phyloP scores from a whole-genome alignment of 768 basidiomycete genomes.

The Kwoniella dejecticola region DNA sequence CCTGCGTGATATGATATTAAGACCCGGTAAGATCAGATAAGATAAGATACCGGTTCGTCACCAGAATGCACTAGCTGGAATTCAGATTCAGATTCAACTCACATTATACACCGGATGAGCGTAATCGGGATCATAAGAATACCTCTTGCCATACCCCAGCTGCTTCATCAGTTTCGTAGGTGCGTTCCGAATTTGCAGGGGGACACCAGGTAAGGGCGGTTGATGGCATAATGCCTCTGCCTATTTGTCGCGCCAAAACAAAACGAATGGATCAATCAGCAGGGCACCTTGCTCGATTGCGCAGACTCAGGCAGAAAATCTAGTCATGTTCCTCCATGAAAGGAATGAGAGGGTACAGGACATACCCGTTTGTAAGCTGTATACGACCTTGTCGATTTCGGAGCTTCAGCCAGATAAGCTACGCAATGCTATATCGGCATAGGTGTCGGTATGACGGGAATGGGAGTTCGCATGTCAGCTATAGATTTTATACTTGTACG shows the following conservation, averaged over 20 bases:
- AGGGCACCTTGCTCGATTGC: not conserved
- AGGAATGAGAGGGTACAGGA: not conserved
- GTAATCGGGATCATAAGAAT: constrained; percentile 67
- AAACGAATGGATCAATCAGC: too few species aligned
- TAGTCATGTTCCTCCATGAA: too few species aligned
- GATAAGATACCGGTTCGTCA: too few species aligned
- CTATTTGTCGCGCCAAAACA: constrained; percentile 11
- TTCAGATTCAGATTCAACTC: constrained; percentile 17
- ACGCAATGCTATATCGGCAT: constrained; percentile 67
- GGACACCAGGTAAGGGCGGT: constrained; percentile 64
- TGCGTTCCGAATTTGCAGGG: constrained; percentile 73
- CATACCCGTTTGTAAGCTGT: constrained; percentile 67
- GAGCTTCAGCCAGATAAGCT: constrained; percentile 76
- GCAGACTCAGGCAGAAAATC: not conserved
- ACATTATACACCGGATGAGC: constrained; percentile 66
- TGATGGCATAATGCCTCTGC: constrained; percentile 67
- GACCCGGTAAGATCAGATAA: too few species aligned
- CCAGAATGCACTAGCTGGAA: too few species aligned
- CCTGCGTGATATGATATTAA: constrained; percentile 54
- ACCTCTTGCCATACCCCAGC: constrained; percentile 68
- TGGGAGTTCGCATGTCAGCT: too few species aligned
- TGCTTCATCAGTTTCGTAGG: constrained; percentile 72
- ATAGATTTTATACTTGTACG: too few species aligned
- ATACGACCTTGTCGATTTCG: constrained; percentile 78
- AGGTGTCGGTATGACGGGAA: too few species aligned